Percentiles rank a stretch among this genome's conserved stretches.
phyloP scores from a whole-genome alignment of 768 basidiomycete species.

The Hygrophoropsis aurantiaca region DNA sequence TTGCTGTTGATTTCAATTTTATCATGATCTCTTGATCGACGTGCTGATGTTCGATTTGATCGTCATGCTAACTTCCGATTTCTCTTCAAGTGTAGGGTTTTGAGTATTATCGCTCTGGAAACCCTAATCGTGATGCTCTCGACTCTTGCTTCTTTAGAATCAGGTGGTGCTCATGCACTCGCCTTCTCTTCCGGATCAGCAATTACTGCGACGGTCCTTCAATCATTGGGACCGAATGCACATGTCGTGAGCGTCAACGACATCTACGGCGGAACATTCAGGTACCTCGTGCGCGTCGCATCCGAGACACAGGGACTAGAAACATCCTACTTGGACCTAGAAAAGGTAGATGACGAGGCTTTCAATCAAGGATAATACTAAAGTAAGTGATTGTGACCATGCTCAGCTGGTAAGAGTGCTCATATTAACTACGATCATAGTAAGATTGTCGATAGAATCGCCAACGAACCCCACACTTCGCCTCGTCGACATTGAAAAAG shows the following conservation, averaged over 20 bases:
- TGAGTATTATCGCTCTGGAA: constrained; percentile 88
- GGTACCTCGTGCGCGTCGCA: constrained; percentile 75
- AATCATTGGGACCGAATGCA: constrained; percentile 68
- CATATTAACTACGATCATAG: constrained; percentile 38
- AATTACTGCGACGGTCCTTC: constrained; percentile 80
- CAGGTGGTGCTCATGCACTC: constrained; percentile 67
- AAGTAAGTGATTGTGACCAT: constrained; percentile 50
- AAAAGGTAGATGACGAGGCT: constrained; percentile 61
- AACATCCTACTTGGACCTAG: constrained; percentile 80
- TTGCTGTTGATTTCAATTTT: no score
- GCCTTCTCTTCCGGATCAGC: constrained; percentile 87
- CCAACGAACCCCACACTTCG: constrained; percentile 95
- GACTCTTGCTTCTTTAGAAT: constrained; percentile 82
- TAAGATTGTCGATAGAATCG: constrained; percentile 92
- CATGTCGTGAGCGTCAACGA: constrained; percentile 90
- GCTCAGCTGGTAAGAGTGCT: background rate
- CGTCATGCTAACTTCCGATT: no score
- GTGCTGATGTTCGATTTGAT: no score
- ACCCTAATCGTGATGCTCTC: constrained; percentile 83
- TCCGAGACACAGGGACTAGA: constrained; percentile 62
- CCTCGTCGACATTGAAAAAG: constrained; percentile 85
- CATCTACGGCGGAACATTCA: constrained; percentile 91
- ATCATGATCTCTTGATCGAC: no score
- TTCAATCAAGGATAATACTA: constrained; percentile 75
- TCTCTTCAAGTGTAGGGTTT: constrained; percentile 62